phyloP scores from a whole-genome alignment of 306 rosid species.

The Prunus persica region Prunus_persica_NCBIv2 NC_034013.1:10028001-10028500 shows the following conservation, averaged over 20 bases:
- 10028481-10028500: conserved; percentile 23
- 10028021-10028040: no score
- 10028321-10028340: neutral
- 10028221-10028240: no score
- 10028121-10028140: no score
- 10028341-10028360: no score
- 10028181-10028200: no score
- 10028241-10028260: neutral
- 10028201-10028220: neutral
- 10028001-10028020: no score
- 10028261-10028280: neutral
- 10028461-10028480: conserved; percentile 28
- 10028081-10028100: no score
- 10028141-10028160: no score
- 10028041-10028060: no score
- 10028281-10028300: neutral
- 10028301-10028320: neutral
- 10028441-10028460: conserved; percentile 13
- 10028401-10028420: neutral
- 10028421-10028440: neutral
- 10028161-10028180: no score
- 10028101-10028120: no score
- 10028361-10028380: neutral
- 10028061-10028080: no score
- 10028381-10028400: neutral